Percentiles rank a stretch among this genome's conserved stretches.
These are phyloP conservation scores for Cucumis melo DNA, from an alignment of 306 rosid species.

Conservation along the genomic window DNA sequence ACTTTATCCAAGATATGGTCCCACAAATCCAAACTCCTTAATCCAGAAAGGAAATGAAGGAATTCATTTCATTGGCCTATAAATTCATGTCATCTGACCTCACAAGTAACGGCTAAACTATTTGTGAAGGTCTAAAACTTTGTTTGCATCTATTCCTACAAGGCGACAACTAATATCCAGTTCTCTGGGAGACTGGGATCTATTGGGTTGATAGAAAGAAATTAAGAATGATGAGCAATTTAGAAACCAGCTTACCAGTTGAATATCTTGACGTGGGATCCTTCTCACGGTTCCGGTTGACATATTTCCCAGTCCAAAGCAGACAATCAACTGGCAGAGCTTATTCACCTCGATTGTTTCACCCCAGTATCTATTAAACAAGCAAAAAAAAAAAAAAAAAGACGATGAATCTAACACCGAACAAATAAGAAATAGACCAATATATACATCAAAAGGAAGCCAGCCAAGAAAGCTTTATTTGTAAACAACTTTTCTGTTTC, in stretches of 20 bases:
- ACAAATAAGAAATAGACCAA: neutral
- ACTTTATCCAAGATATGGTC: neutral
- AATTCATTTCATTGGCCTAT: neutral
- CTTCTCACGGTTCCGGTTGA: slow-evolving; percentile 65
- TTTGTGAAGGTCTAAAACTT: neutral
- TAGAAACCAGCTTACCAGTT: slow-evolving; percentile 46
- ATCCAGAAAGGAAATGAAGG: neutral
- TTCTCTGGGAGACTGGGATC: neutral
- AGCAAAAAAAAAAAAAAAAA: neutral
- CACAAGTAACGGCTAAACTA: neutral
- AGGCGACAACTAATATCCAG: neutral
- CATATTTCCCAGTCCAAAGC: slow-evolving; percentile 27
- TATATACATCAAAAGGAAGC: neutral
- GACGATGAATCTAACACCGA: neutral
- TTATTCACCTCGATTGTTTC: neutral
- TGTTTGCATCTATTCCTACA: neutral
- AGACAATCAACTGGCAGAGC: neutral
- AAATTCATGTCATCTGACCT: neutral
- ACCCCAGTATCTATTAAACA: neutral
- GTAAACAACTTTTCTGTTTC: neutral
- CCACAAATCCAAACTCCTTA: neutral
- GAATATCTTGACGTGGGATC: slow-evolving; percentile 77
- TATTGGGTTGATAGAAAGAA: neutral
- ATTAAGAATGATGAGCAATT: neutral
- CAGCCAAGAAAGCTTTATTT: neutral